Conservation (phyloP, 78 protist species). For the Dictyostelium firmibasis region DNA sequence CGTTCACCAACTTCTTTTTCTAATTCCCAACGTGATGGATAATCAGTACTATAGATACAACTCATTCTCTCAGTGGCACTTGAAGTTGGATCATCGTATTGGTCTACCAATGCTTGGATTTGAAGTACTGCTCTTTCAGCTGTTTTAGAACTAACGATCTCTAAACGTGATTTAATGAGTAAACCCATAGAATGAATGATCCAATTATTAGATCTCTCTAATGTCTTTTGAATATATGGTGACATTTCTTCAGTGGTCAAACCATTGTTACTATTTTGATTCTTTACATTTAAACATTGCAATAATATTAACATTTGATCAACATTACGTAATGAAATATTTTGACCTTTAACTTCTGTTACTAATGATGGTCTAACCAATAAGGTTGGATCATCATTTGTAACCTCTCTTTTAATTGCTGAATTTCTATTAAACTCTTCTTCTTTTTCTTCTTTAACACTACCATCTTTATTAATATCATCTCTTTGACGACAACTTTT, state of each 20-base stretch:
- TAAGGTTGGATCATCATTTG: slow-evolving; percentile 70
- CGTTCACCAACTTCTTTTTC: slow-evolving; percentile 81
- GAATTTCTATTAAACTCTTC: not conserved
- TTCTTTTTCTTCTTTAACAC: not conserved
- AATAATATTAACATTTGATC: slow-evolving; percentile 78
- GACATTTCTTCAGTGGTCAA: slow-evolving; percentile 85
- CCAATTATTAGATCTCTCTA: slow-evolving; percentile 83
- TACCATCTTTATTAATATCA: not conserved
- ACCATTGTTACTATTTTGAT: slow-evolving; percentile 64
- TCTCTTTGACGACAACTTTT: slow-evolving; percentile 2
- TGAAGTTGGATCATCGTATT: slow-evolving; percentile 71
- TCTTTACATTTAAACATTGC: slow-evolving; percentile 61
- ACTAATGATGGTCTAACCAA: slow-evolving; percentile 37
- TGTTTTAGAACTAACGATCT: slow-evolving; percentile 48
- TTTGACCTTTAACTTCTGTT: not conserved
- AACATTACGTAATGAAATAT: slow-evolving; percentile 5
- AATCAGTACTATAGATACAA: slow-evolving; percentile 16
- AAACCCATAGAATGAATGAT: slow-evolving; percentile 87
- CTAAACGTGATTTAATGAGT: slow-evolving; percentile 81
- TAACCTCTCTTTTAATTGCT: slow-evolving; percentile 51
- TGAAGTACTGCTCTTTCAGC: slow-evolving; percentile 77
- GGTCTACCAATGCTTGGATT: slow-evolving; percentile 86
- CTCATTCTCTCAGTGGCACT: slow-evolving; percentile 32
- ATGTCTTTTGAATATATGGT: slow-evolving; percentile 65
- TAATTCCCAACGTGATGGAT: slow-evolving; percentile 72